phyloP scores from a whole-genome alignment of 441 rosid species.

The Mallotus repandus region DNA sequence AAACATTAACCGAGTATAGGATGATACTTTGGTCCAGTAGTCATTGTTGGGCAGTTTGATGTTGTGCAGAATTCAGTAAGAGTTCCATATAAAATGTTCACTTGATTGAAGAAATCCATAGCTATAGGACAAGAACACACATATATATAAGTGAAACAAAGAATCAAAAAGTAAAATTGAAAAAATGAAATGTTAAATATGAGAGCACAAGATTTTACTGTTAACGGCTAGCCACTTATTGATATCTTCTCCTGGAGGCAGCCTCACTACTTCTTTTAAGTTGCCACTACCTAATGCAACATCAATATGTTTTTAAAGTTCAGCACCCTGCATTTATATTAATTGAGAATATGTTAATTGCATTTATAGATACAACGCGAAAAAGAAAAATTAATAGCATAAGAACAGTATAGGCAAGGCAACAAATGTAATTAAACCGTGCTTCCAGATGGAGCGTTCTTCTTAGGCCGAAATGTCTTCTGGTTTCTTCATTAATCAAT shows the following conservation, averaged over 20 bases:
- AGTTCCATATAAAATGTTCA: slow-evolving; percentile 92
- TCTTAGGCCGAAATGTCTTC: slow-evolving; percentile 67
- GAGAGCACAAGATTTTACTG: slow-evolving; percentile 38
- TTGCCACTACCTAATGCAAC: slow-evolving; percentile 97
- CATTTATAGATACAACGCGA: too few relatives aligned
- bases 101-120: slow-evolving; percentile 98
- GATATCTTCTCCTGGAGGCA: slow-evolving; percentile 97
- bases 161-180: background rate
- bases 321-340: slow-evolving; percentile 66
- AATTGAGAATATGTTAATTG: background rate
- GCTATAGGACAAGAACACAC: slow-evolving; percentile 48
- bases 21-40: slow-evolving; percentile 93
- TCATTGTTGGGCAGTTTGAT: slow-evolving; percentile 90
- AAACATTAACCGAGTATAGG: background rate
- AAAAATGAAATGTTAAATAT: too few relatives aligned
- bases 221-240: slow-evolving; percentile 98
- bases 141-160: slow-evolving; percentile 2
- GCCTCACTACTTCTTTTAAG: slow-evolving; percentile 90
- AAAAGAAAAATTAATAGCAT: too few relatives aligned
- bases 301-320: slow-evolving; percentile 89
- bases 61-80: slow-evolving; percentile 94
- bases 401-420: too few relatives aligned
- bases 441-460: slow-evolving; percentile 65
- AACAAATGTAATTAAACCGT: slow-evolving; percentile 35
- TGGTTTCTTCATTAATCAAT: slow-evolving; percentile 47